Evolutionary conservation across 2,329 filamentous ascomycete genomes (phyloP).

Genomic region (Ustilaginoidea virens): DNA sequence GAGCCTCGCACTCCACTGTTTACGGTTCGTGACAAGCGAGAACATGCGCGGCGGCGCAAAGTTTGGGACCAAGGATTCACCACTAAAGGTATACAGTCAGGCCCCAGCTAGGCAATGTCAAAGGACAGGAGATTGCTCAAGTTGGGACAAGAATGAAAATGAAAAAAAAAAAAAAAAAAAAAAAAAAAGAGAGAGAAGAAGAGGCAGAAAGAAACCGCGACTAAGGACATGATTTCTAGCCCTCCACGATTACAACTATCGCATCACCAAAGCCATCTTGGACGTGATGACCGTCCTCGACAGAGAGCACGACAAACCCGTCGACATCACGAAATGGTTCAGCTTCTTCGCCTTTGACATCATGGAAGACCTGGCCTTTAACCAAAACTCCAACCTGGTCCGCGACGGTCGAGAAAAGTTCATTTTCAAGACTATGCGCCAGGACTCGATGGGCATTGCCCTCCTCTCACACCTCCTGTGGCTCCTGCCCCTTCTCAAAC

Average conservation of each 20-base stretch:
- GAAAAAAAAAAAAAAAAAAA: too few species aligned
- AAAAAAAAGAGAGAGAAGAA: too few species aligned
- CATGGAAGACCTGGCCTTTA: conserved; percentile 5
- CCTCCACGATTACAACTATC: not conserved
- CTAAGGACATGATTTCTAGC: too few species aligned
- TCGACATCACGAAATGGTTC: conserved; percentile 4
- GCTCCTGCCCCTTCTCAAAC: conserved; percentile 1
- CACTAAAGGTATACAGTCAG: not conserved
- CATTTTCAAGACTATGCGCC: not conserved
- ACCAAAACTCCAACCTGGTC: conserved; percentile 3
- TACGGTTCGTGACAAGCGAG: not conserved
- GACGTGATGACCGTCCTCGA: conserved; percentile 1
- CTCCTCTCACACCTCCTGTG: conserved; percentile 1
- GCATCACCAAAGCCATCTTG: not conserved
- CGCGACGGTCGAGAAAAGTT: conserved; percentile 1
- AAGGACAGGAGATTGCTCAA: too few species aligned
- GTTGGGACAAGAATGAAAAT: too few species aligned
- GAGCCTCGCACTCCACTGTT: not conserved
- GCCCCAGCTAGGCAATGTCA: too few species aligned
- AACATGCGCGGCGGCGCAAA: conserved; percentile 2
- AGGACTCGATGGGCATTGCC: not conserved
- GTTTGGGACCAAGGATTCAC: conserved; percentile 1
- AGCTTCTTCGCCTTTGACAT: conserved; percentile 4
- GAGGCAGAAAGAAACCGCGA: too few species aligned
- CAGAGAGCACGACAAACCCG: not conserved